A percentile compares a stretch with the other conserved stretches of the same genome.
Evolutionary conservation across 352 stramenopile genomes (phyloP).

Genomic region (Phytophthora lateralis): DNA sequence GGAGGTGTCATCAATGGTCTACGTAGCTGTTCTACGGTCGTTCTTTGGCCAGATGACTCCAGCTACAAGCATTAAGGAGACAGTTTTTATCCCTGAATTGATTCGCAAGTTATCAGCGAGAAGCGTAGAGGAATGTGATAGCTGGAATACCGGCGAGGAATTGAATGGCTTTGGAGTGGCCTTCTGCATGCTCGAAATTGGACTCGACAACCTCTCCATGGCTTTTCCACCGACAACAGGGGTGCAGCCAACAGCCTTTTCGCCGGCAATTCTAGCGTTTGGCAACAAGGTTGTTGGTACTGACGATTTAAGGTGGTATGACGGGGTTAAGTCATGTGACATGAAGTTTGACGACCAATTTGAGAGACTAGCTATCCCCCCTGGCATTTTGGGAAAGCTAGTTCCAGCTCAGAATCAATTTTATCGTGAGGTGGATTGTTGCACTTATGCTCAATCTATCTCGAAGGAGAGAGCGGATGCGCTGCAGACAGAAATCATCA

Average conservation of each 20-base stretch:
- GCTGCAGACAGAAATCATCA: slow-evolving; percentile 35
- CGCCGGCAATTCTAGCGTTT: slow-evolving; percentile 23
- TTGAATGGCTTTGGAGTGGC: slow-evolving; percentile 60
- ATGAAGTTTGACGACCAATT: slow-evolving; percentile 41
- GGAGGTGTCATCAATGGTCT: slow-evolving; percentile 40
- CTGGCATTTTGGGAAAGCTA: slow-evolving; percentile 24
- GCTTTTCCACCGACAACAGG: slow-evolving; percentile 32
- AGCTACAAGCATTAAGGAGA: slow-evolving; percentile 12
- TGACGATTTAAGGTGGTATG: slow-evolving; percentile 16
- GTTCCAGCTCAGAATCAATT: slow-evolving; percentile 20
- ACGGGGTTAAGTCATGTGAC: slow-evolving; percentile 20
- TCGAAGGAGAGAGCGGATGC: slow-evolving; percentile 28
- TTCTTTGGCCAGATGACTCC: slow-evolving; percentile 35
- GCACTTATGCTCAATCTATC: slow-evolving; percentile 35
- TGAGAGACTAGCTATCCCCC: slow-evolving; percentile 36
- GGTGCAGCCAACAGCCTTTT: slow-evolving; percentile 25
- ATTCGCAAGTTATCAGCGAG: slow-evolving; percentile 46
- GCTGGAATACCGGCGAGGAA: slow-evolving; percentile 27
- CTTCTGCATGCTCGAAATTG: slow-evolving; percentile 53
- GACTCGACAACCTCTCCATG: slow-evolving; percentile 27
- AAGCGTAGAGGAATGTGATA: slow-evolving; percentile 27
- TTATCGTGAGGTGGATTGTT: slow-evolving; percentile 1
- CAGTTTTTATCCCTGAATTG: slow-evolving; percentile 36
- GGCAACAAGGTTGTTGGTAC: not conserved
- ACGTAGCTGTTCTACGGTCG: slow-evolving; percentile 41